Evolutionary conservation across 2,329 filamentous ascomycete species (phyloP).

Genomic region (Hypoxylon sp.): DNA sequence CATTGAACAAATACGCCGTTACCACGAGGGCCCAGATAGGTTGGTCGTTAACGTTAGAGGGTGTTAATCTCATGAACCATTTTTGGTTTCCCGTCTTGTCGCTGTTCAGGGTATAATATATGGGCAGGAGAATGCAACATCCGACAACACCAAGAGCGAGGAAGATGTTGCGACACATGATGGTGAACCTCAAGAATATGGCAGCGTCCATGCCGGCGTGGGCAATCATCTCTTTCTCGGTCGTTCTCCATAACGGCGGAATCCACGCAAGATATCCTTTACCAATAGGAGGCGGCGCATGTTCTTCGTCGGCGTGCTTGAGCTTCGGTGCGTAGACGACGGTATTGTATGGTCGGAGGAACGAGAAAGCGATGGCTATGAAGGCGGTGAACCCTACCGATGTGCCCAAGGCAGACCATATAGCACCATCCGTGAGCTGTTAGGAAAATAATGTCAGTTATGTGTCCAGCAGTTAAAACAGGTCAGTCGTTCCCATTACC

Average conservation of each 20-base stretch:
- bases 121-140: constrained; percentile 82
- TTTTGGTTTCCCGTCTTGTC: constrained; percentile 51
- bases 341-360: constrained; percentile 90
- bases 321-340: constrained; percentile 95
- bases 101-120: constrained; percentile 73
- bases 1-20: constrained; percentile 75
- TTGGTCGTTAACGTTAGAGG: constrained; percentile 64
- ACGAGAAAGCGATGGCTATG: constrained; percentile 85
- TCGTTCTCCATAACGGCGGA: constrained; percentile 79
- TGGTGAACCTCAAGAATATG: constrained; percentile 87
- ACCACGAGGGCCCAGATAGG: constrained; percentile 72
- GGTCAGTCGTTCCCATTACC: constrained; percentile 52
- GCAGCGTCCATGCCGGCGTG: constrained; percentile 91
- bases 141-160: constrained; percentile 78
- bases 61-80: constrained; percentile 72
- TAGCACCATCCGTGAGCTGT: constrained; percentile 67
- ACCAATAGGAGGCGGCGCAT: constrained; percentile 87
- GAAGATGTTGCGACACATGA: constrained; percentile 95
- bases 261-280: constrained; percentile 93
- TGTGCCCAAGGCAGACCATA: constrained; percentile 83
- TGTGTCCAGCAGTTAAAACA: constrained; percentile 4
- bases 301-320: constrained; percentile 91
- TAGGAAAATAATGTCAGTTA: constrained; percentile 22
- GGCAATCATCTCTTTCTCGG: constrained; percentile 82
- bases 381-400: constrained; percentile 81